A percentile compares a stretch with the other conserved stretches of the same genome.
Conservation (phyloP, 2,329 filamentous ascomycete genomes). For the Neoscytalidium dimidiatum region DNA sequence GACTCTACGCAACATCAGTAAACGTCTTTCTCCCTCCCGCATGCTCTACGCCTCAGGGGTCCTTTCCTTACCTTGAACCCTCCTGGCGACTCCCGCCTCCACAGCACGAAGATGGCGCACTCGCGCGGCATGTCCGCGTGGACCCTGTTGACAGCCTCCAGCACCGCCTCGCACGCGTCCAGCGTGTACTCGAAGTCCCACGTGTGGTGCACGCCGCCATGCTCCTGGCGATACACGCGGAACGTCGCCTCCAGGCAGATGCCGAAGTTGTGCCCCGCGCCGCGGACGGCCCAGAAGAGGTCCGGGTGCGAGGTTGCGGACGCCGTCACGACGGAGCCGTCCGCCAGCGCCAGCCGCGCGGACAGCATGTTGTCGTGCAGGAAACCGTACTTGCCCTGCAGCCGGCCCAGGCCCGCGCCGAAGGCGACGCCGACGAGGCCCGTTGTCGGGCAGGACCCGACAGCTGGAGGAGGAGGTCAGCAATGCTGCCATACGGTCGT, state of each 20-base stretch:
- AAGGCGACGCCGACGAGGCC: not conserved
- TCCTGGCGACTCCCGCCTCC: not conserved
- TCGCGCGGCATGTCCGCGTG: not conserved
- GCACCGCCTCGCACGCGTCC: not conserved
- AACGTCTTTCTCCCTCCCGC: not conserved
- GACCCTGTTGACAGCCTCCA: not conserved
- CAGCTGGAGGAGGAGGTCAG: not conserved
- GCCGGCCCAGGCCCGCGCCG: not conserved
- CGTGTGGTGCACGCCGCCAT: not conserved
- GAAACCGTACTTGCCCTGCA: constrained; percentile 1
- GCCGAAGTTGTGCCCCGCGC: constrained; percentile 50
- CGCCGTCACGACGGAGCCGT: constrained; percentile 40
- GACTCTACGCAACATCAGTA: not conserved
- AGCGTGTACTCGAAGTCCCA: not conserved
- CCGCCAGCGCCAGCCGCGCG: constrained; percentile 43
- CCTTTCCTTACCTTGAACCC: not conserved
- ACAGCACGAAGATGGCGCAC: not conserved
- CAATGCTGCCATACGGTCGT: no score
- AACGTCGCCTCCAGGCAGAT: constrained; percentile 27
- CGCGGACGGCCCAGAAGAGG: constrained; percentile 53
- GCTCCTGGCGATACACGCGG: not conserved
- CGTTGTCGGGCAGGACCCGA: constrained; percentile 2
- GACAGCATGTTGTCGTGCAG: constrained; percentile 4
- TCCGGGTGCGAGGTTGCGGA: constrained; percentile 50
- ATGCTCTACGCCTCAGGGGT: not conserved